Evolutionary conservation across 2,329 filamentous ascomycete genomes (phyloP).

Genomic region (Venturia pyrina): DNA sequence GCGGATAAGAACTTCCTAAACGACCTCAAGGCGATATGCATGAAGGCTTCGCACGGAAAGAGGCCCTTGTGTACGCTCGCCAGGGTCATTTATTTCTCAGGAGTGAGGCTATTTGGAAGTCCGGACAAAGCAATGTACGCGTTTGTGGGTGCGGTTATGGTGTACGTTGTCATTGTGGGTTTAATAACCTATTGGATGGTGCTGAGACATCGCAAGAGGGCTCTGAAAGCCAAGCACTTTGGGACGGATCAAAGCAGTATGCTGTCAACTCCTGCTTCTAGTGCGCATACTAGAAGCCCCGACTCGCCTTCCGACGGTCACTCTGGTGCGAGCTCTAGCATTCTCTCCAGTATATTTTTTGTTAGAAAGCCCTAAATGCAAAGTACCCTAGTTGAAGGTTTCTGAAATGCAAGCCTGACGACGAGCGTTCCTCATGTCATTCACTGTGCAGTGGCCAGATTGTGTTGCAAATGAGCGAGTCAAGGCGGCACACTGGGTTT

Average conservation of each 20-base stretch:
- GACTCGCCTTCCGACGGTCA: not conserved
- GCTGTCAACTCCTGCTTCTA: not conserved
- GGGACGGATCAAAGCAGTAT: not conserved
- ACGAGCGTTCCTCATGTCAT: not conserved
- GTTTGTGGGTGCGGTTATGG: not conserved
- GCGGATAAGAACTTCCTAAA: constrained; percentile 5
- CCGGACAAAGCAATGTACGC: not conserved
- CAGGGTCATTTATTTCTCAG: not conserved
- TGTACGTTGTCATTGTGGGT: not conserved
- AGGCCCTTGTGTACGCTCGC: not conserved
- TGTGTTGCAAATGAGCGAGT: too few relatives aligned
- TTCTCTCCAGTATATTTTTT: not conserved
- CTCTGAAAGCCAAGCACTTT: not conserved
- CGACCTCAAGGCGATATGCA: constrained; percentile 8
- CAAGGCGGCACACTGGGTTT: too few relatives aligned
- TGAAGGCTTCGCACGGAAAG: not conserved
- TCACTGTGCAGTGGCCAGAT: not conserved
- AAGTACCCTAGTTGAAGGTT: not conserved
- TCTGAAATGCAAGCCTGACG: not conserved
- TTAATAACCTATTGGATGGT: not conserved
- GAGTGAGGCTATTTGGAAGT: constrained; percentile 1
- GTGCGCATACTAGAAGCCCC: not conserved
- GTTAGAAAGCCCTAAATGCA: not conserved
- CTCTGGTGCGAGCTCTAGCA: not conserved
- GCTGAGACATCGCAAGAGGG: not conserved